Percentiles rank a stretch among this genome's conserved stretches.
Evolutionary conservation across 176 grass and related monocot species (phyloP).

Genomic region (Pontederia paniculata): DNA sequence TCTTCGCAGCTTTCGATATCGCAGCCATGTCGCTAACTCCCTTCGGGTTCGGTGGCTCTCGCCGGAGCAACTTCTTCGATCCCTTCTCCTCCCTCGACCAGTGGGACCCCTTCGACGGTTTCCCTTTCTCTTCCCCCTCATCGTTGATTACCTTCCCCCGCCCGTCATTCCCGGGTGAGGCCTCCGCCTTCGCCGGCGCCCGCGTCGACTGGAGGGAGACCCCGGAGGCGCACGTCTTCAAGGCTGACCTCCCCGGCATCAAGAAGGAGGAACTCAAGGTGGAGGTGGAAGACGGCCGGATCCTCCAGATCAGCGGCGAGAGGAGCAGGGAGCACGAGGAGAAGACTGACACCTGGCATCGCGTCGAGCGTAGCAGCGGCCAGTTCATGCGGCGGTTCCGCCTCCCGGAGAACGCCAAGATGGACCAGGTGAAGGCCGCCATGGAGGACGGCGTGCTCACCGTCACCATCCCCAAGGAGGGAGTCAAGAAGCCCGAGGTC

Average conservation of each 20-base stretch:
- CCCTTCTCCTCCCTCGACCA: background rate
- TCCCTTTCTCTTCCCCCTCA: background rate
- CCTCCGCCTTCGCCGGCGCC: background rate
- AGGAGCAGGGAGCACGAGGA: background rate
- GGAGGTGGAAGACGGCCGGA: background rate
- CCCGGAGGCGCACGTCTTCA: constrained; percentile 3
- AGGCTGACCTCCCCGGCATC: background rate
- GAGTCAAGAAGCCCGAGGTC: background rate
- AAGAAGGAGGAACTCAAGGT: constrained; percentile 5
- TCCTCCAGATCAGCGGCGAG: constrained; percentile 7
- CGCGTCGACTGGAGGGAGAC: constrained; percentile 5
- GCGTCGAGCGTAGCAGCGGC: constrained; percentile 2
- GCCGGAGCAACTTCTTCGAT: background rate
- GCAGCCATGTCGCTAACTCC: background rate
- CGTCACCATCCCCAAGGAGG: constrained; percentile 4
- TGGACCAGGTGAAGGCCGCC: background rate
- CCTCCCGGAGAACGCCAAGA: background rate
- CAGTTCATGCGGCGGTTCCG: background rate
- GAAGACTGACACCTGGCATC: constrained; percentile 1
- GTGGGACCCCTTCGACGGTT: constrained; percentile 2
- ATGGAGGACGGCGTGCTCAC: constrained; percentile 2
- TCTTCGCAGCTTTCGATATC: background rate
- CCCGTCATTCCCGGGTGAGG: background rate
- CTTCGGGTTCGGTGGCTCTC: background rate
- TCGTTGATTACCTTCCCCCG: background rate